Percentiles rank a stretch among this genome's conserved stretches.
phyloP scores from a whole-genome alignment of 352 stramenopile genomes.

The Elongisporangium prolatum region DNA sequence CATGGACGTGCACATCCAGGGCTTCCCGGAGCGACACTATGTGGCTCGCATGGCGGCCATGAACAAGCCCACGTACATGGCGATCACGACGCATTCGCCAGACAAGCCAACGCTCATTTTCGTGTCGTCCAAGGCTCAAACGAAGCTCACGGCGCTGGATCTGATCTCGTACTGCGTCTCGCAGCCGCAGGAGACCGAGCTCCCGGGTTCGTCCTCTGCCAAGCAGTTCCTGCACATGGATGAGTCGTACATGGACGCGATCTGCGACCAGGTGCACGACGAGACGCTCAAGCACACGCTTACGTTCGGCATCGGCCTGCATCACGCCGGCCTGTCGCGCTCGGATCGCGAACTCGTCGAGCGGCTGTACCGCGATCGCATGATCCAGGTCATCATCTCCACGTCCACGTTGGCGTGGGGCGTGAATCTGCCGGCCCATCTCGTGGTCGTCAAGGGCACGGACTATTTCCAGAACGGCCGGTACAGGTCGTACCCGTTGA shows the following conservation, averaged over 20 bases:
- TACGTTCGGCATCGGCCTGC: constrained; percentile 96
- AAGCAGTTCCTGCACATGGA: constrained; percentile 94
- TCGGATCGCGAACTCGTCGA: constrained; percentile 96
- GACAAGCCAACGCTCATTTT: constrained; percentile 96
- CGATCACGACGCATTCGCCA: constrained; percentile 94
- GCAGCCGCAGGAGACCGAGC: constrained; percentile 5
- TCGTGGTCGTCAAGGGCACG: constrained; percentile 99
- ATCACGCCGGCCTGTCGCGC: constrained; percentile 91
- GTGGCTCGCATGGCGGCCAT: constrained; percentile 98
- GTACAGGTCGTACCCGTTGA: constrained; percentile 98
- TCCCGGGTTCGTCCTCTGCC: constrained; percentile 5
- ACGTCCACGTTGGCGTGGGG: constrained; percentile 93
- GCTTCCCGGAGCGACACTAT: constrained; percentile 96
- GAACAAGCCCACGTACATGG: constrained; percentile 99
- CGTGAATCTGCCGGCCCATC: constrained; percentile 96
- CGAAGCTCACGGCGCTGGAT: constrained; percentile 95
- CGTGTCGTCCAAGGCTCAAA: constrained; percentile 97
- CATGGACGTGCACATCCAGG: constrained; percentile 96
- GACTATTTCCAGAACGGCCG: constrained; percentile 94
- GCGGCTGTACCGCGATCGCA: constrained; percentile 92
- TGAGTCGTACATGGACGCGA: constrained; percentile 85
- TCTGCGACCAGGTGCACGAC: constrained; percentile 88
- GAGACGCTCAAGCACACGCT: constrained; percentile 94
- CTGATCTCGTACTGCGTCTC: constrained; percentile 93
- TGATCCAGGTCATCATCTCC: constrained; percentile 95